Conservation (phyloP, 768 basidiomycete species). For the Suillus subaureus region DNA sequence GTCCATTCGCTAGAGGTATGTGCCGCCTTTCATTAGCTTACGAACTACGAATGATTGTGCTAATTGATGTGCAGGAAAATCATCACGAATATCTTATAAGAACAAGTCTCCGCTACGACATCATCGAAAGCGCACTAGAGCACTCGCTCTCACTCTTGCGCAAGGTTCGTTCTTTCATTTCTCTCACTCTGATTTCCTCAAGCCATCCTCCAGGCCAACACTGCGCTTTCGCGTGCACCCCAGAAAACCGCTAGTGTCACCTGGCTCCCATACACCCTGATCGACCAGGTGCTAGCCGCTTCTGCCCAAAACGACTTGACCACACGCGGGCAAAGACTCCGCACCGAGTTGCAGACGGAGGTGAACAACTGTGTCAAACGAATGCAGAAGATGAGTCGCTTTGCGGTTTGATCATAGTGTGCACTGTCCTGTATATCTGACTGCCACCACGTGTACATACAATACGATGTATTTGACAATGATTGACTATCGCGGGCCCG, state of each 20-base stretch:
- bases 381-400: slow-evolving; percentile 64
- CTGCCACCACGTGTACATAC: slow-evolving; percentile 7
- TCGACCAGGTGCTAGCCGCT: slow-evolving; percentile 81
- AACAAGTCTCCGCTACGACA: slow-evolving; percentile 75
- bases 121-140: slow-evolving; percentile 75
- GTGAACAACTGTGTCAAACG: slow-evolving; percentile 66
- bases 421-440: background rate
- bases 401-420: slow-evolving; percentile 11
- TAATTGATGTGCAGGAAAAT: slow-evolving; percentile 46
- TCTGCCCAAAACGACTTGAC: slow-evolving; percentile 54
- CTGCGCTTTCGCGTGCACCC: slow-evolving; percentile 51
- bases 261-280: slow-evolving; percentile 82
- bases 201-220: slow-evolving; percentile 47
- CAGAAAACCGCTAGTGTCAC: slow-evolving; percentile 60
- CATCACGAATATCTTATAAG: slow-evolving; percentile 87
- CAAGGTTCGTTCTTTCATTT: slow-evolving; percentile 52
- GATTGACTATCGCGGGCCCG: background rate
- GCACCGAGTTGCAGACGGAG: slow-evolving; percentile 58
- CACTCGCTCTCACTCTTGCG: slow-evolving; percentile 71
- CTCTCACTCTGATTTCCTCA: slow-evolving; percentile 15
- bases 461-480: background rate
- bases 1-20: slow-evolving; percentile 71
- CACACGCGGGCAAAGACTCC: slow-evolving; percentile 39
- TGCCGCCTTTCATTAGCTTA: slow-evolving; percentile 10
- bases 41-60: slow-evolving; percentile 3